Evolutionary conservation across 495 filamentous ascomycete species (phyloP).

Genomic region (Chaetomium cochliodes): DNA sequence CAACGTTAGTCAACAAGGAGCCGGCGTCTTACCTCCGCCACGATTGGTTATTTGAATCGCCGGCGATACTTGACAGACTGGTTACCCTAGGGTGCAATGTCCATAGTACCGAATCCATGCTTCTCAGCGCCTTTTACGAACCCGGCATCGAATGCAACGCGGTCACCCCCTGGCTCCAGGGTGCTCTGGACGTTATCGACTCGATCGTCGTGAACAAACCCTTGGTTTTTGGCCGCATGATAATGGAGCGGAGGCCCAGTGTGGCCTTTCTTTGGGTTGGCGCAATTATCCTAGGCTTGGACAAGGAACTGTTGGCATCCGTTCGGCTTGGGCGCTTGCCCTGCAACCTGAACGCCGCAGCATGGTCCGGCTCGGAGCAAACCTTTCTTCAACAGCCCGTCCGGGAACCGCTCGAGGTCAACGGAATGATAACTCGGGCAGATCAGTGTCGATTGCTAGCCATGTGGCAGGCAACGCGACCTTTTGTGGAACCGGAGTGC

Average conservation of each 20-base stretch:
- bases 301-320: constrained; percentile 5
- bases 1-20: not conserved
- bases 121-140: constrained; percentile 27
- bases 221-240: constrained; percentile 19
- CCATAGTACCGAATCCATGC: constrained; percentile 3
- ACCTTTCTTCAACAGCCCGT: constrained; percentile 20
- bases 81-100: not conserved
- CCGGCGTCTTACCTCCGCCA: not conserved
- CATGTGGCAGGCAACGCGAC: not conserved
- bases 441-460: constrained; percentile 23
- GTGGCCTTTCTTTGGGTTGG: constrained; percentile 24
- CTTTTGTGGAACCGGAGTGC: constrained; percentile 8
- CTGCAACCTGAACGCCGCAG: constrained; percentile 17
- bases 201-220: constrained; percentile 3
- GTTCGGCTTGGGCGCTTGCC: constrained; percentile 10
- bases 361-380: constrained; percentile 19
- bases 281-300: constrained; percentile 18
- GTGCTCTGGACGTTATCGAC: constrained; percentile 19
- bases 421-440: constrained; percentile 10
- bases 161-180: constrained; percentile 25
- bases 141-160: constrained; percentile 20
- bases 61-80: not conserved
- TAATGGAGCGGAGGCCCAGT: constrained; percentile 22
- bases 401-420: constrained; percentile 9
- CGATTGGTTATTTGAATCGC: too few species aligned